Base-by-base conservation (phyloP, 148 eudicot species). In the Rhododendron henanense region DNA sequence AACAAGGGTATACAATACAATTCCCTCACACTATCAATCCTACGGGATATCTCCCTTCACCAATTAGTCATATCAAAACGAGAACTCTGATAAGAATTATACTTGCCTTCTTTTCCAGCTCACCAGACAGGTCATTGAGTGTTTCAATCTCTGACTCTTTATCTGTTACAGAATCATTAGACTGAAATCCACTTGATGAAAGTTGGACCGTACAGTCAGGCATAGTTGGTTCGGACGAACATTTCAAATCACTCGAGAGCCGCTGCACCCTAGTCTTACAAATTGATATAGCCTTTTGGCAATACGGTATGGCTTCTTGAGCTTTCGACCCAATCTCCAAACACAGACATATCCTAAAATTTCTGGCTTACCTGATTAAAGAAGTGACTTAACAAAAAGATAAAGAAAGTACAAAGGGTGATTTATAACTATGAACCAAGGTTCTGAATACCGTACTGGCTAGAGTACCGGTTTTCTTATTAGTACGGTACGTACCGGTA, bases 81-180 rank as follows among this genome's bases (percentile, higher is more conserved):
- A n/a, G 28, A 25, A 63, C 11, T 23, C 1, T 0, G 28, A 63
- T 63, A 63, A 63, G 28, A 63, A 63, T 47, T 51, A 81, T 28
- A 88, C 93, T 89, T 92, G 90, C 99, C 98, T 95, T 95, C 91
- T 90, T 97, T 86, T 97, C 99, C 86, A 97, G 91, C 63, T 95
- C 98, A 88, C 90, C 79, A 48, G 90, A 88, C 33, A 97, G 94
- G 86, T 87, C 89, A 57, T 53, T 88, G 31, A 97, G 92, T 39
- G 93, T 91, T 88, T 90, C 94, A 84, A 95, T 93, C 90, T 94
- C 96, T 25, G 88, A 90, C 88, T 92, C 93, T 89, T 91, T 92
- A 82, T 86, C 91, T 67, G 89, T 84, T 61, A 67, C 90, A 87
- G 92, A 69, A 79, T 88, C 91, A 73, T 73, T 87, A 84, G 90